phyloP scores from a whole-genome alignment of 805 yeast species.

The Metschnikowia hibisci region DNA sequence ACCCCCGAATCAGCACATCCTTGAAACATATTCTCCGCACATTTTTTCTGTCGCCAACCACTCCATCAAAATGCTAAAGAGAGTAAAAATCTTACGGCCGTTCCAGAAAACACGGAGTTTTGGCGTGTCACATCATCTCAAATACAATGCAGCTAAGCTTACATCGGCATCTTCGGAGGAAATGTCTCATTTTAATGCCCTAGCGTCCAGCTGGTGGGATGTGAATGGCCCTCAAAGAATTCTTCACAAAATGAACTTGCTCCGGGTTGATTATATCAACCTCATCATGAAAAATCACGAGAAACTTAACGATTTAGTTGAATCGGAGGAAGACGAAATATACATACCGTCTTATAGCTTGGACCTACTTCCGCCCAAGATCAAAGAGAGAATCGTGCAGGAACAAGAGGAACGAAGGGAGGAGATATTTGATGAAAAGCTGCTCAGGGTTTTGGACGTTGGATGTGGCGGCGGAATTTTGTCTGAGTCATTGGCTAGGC shows the following conservation, averaged over 20 bases:
- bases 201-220: constrained; percentile 99
- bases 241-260: constrained; percentile 88
- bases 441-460: constrained; percentile 67
- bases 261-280: constrained; percentile 82
- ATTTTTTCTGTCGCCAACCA: constrained; percentile 1
- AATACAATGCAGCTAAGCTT: constrained; percentile 10
- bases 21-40: constrained; percentile 3
- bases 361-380: constrained; percentile 58
- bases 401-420: constrained; percentile 51
- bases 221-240: constrained; percentile 88
- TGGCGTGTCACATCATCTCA: constrained; percentile 2
- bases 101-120: constrained; percentile 7
- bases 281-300: constrained; percentile 49
- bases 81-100: constrained; percentile 7
- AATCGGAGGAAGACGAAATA: constrained; percentile 40
- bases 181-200: constrained; percentile 71
- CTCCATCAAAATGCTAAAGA: constrained; percentile 7
- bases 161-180: constrained; percentile 57
- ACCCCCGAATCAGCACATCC: neutral
- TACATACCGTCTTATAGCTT: constrained; percentile 77
- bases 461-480: constrained; percentile 99
- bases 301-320: constrained; percentile 33
- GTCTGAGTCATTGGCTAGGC: constrained; percentile 80
- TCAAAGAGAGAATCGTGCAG: constrained; percentile 42
- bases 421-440: constrained; percentile 29